Base-by-base conservation (phyloP, 805 yeast genomes). In the Kodamaea sagamina region DNA sequence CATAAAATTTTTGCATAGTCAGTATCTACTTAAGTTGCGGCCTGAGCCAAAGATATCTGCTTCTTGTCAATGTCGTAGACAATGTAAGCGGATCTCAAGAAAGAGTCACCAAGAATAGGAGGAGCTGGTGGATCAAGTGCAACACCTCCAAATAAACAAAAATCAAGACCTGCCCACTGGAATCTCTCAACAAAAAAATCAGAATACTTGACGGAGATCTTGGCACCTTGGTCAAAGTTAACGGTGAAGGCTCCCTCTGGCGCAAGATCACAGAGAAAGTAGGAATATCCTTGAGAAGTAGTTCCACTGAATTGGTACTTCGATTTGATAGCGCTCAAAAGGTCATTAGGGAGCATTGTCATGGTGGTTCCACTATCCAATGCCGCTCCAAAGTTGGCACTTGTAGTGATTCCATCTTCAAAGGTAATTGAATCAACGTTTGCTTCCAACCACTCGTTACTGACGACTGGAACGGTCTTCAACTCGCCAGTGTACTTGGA, bases 51-150 rank as follows among this genome's bases (percentile, higher is more conserved):
- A 6, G 60, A 54, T 11, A 60, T 47, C 24, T 48, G 45, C 39
- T 51, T 49, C 43, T 57, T 53, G 21, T 60, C 64, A 42, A 60
- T 50, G 43, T 61, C 48, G 44, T 54, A 59, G 13, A 61, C 63
- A 4, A 55, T 36, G 47, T 61, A 61, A 19, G 58, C 57, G 26
- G 47, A 47, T 31, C 62, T 52, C 41, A 61, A 55, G 48, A 61
- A 60, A 53, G 58, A 58, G 44, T 57, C 63, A 8, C 66, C 66
- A 42, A 60, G 50, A 31, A 55, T 48, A 2, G 53, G 50, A 9
- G 21, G 15, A 26, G 52, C 58, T n/a, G 39, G 31, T 12, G 49
- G 44, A n/a, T 13, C 11, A 5, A 7, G 17, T 8, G 48, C 41
- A 21, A 39, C 36, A 31, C 41, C 28, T 5, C 46, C n/a, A n/a